A percentile compares a stretch with the other conserved stretches of the same genome.
phyloP scores from a whole-genome alignment of 495 filamentous ascomycete species.

The Aspergillus bridgeri region DNA sequence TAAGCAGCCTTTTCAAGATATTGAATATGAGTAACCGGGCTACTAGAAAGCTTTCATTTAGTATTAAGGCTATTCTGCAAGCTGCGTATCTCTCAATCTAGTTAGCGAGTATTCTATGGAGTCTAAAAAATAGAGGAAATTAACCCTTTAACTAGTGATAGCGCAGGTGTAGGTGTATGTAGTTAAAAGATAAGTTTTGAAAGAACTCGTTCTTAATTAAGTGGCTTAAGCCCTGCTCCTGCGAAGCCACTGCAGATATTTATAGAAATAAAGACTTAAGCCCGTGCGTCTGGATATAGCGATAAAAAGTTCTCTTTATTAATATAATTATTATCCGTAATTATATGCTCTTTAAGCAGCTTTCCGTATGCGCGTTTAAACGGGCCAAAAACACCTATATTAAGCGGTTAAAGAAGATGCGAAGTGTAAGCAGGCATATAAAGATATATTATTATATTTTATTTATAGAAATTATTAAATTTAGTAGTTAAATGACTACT shows the following conservation, averaged over 20 bases:
- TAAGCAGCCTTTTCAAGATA: no score
- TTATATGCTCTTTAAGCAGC: no score
- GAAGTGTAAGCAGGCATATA: no score
- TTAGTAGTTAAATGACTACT: conserved; percentile 19
- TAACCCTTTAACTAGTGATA: conserved; percentile 7
- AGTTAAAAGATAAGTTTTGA: no score
- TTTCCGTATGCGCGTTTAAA: no score
- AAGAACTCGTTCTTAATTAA: no score
- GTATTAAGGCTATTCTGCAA: conserved; percentile 5
- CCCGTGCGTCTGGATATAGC: no score
- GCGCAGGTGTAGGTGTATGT: conserved; percentile 8
- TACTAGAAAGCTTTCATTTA: conserved; percentile 7
- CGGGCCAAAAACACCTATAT: no score
- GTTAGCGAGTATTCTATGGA: conserved; percentile 7
- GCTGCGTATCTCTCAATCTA: conserved; percentile 3
- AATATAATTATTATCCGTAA: no score
- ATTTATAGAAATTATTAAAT: conserved; percentile 17
- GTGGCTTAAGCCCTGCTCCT: conserved; percentile 10
- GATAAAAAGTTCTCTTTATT: no score
- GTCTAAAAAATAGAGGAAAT: conserved; percentile 6
- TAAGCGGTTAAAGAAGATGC: no score
- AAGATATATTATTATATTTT: conserved; percentile 21
- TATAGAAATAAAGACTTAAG: conserved; percentile 3
- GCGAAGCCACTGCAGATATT: conserved; percentile 14
- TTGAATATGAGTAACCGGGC: no score